Conservation (phyloP, 2,329 filamentous ascomycete genomes). For the Xylariaceae sp. region DNA sequence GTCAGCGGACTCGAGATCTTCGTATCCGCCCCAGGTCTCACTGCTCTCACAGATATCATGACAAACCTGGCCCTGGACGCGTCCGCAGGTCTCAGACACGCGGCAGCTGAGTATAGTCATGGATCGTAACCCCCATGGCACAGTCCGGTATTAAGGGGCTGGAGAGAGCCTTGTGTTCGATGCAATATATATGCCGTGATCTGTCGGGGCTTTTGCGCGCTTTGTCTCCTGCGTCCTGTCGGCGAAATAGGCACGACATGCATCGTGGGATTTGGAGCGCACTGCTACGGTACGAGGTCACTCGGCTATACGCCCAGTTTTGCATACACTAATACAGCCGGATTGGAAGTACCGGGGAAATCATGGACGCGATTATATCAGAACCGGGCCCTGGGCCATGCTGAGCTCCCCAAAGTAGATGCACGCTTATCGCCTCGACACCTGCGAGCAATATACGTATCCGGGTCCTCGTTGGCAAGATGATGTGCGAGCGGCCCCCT, state of each 20-base stretch:
- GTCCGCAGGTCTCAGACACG: conserved; percentile 1
- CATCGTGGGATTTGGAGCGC: conserved; percentile 13
- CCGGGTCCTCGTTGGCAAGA: too few relatives aligned
- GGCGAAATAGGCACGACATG: conserved; percentile 22
- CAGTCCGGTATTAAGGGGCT: too few relatives aligned
- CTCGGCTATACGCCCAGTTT: conserved; percentile 15
- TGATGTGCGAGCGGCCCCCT: background rate
- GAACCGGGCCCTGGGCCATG: background rate
- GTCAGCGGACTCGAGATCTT: background rate
- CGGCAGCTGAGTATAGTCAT: conserved; percentile 4
- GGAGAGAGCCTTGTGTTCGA: background rate
- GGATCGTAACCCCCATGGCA: too few relatives aligned
- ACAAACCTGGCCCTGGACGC: background rate
- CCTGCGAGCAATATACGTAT: too few relatives aligned
- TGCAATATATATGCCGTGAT: conserved; percentile 8
- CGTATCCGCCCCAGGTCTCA: background rate
- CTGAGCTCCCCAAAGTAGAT: background rate
- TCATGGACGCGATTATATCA: background rate
- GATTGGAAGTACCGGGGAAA: conserved; percentile 8
- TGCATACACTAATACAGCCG: conserved; percentile 24
- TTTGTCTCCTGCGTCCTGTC: conserved; percentile 14
- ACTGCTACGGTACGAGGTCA: conserved; percentile 10
- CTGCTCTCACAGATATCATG: background rate
- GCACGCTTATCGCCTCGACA: background rate
- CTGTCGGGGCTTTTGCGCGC: conserved; percentile 7